Evolutionary conservation across 2,329 filamentous ascomycete species (phyloP).

Genomic region (Ascochyta pisi): DNA sequence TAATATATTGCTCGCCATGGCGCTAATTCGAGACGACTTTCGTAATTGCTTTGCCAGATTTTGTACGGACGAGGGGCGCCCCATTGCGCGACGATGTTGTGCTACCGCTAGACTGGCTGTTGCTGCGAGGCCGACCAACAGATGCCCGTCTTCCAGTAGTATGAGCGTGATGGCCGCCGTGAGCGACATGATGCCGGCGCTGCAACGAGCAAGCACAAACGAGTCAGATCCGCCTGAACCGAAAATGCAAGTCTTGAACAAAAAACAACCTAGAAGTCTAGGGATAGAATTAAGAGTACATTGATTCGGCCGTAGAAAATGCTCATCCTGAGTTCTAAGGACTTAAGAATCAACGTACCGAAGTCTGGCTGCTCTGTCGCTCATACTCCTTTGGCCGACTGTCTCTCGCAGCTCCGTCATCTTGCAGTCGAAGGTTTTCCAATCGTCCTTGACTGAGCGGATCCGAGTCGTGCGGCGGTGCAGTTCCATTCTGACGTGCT

Average conservation of each 20-base stretch:
- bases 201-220: constrained; percentile 48
- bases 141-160: constrained; percentile 42
- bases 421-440: constrained; percentile 88
- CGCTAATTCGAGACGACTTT: constrained; percentile 31
- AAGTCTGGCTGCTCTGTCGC: constrained; percentile 49
- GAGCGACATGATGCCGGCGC: constrained; percentile 48
- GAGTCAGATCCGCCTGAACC: constrained; percentile 50
- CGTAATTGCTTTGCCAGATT: constrained; percentile 41
- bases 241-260: constrained; percentile 46
- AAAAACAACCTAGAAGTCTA: constrained; percentile 45
- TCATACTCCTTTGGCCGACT: constrained; percentile 51
- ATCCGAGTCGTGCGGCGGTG: constrained; percentile 73
- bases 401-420: constrained; percentile 61
- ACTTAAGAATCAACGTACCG: constrained; percentile 55
- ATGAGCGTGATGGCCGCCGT: constrained; percentile 44
- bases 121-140: constrained; percentile 48
- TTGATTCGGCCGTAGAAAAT: constrained; percentile 49
- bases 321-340: constrained; percentile 49
- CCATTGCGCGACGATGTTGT: constrained; percentile 43
- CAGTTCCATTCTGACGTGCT: constrained; percentile 64
- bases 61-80: constrained; percentile 37
- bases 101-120: constrained; percentile 48
- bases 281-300: constrained; percentile 52
- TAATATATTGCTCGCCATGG: constrained; percentile 21
- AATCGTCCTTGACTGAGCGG: constrained; percentile 80